phyloP scores from a whole-genome alignment of 495 filamentous ascomycete genomes.

The Hypoxylon cercidicola region DNA sequence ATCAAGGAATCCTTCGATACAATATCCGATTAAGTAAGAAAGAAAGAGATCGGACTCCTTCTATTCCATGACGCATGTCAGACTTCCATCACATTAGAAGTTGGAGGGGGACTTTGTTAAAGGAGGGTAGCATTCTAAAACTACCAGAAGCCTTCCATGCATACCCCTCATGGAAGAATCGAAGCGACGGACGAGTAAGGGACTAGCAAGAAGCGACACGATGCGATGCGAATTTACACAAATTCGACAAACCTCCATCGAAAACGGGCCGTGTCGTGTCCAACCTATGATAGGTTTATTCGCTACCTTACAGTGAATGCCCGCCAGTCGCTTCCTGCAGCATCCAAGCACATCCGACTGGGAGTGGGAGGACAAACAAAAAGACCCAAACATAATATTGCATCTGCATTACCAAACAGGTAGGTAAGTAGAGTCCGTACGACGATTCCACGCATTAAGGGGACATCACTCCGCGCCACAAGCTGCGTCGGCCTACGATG shows the following conservation, averaged over 20 bases:
- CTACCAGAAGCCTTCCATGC: constrained; percentile 19
- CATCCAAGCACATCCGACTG: not conserved
- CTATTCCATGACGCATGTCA: constrained; percentile 22
- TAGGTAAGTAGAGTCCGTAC: constrained; percentile 5
- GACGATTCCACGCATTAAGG: not conserved
- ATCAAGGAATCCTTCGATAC: too few species aligned
- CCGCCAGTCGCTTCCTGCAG: constrained; percentile 10
- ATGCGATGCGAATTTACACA: not conserved
- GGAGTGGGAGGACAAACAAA: not conserved
- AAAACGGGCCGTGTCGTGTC: not conserved
- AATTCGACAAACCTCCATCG: not conserved
- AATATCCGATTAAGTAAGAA: too few species aligned
- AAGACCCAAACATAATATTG: constrained; percentile 9
- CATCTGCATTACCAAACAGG: constrained; percentile 6
- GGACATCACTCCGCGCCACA: constrained; percentile 11
- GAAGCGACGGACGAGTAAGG: constrained; percentile 2
- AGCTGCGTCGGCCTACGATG: too few species aligned
- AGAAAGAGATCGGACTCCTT: not conserved
- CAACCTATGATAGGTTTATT: constrained; percentile 7
- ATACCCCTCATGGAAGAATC: constrained; percentile 14
- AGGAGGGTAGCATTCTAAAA: constrained; percentile 21
- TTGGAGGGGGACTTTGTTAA: constrained; percentile 10
- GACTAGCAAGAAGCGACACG: not conserved
- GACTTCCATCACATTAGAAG: not conserved
- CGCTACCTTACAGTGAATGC: not conserved